These are phyloP conservation scores for Apiospora kogelbergensis DNA, from an alignment of 2,329 filamentous ascomycete species.

Conservation along the genomic window DNA sequence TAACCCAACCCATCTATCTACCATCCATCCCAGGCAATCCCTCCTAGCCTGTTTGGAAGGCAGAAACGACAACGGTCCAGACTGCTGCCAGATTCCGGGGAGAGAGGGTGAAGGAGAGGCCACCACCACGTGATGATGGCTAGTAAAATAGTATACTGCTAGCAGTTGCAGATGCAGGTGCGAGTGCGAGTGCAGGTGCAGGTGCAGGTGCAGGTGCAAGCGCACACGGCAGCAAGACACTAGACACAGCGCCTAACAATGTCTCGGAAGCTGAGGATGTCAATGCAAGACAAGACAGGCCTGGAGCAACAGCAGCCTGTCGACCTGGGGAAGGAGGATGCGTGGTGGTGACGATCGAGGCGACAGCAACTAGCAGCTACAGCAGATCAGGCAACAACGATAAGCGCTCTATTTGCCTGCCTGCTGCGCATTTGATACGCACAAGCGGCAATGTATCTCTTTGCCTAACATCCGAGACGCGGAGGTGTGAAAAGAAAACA, in stretches of 20 bases:
- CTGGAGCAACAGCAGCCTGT: not conserved
- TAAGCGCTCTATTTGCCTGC: not conserved
- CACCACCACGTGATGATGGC: not conserved
- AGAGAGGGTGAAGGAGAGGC: not conserved
- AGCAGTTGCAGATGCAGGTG: too few species aligned
- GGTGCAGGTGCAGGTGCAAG: too few species aligned
- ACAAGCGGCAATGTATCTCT: not conserved
- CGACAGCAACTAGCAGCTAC: not conserved
- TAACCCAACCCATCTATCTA: too few species aligned
- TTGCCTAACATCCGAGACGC: not conserved
- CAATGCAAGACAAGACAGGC: slow-evolving; percentile 10
- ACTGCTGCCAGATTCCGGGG: not conserved
- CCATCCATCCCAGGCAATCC: not conserved
- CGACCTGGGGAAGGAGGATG: slow-evolving; percentile 1
- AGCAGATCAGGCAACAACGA: not conserved
- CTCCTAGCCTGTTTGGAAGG: not conserved
- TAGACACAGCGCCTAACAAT: slow-evolving; percentile 9
- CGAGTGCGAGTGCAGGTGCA: not conserved
- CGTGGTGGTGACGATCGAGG: not conserved
- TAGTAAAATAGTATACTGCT: not conserved
- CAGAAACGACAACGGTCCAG: not conserved
- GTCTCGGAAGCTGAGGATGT: slow-evolving; percentile 8
- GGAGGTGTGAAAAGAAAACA: not conserved
- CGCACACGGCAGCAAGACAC: not conserved
- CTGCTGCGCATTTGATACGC: too few species aligned